phyloP scores from a whole-genome alignment of 768 basidiomycete species.

The Mycena amicta region DNA sequence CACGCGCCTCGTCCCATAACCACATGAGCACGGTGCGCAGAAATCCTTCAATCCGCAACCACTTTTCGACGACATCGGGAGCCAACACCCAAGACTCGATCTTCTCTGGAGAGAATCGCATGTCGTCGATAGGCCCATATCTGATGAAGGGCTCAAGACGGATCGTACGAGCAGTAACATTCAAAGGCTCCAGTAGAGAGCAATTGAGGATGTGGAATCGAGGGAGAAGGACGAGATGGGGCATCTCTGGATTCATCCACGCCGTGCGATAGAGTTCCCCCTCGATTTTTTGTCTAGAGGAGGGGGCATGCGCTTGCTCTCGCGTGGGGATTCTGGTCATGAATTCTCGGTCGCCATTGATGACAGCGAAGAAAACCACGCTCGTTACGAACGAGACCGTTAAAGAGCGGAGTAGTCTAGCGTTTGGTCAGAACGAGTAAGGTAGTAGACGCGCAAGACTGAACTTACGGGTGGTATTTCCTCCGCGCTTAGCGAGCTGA shows the following conservation, averaged over 20 bases:
- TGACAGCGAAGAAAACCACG: background rate
- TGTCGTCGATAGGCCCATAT: background rate
- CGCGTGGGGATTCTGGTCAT: background rate
- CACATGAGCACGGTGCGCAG: background rate
- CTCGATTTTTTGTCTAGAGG: background rate
- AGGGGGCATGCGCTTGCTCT: background rate
- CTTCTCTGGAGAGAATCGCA: too few species aligned
- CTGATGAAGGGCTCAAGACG: background rate
- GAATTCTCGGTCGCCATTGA: background rate
- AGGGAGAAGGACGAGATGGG: background rate
- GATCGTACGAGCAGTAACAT: background rate
- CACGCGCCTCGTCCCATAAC: background rate
- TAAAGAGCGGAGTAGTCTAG: background rate
- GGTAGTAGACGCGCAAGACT: background rate
- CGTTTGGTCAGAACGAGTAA: background rate
- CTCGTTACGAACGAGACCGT: background rate
- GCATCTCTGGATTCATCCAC: background rate
- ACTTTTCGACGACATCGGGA: background rate
- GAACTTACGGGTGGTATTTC: background rate
- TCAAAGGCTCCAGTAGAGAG: background rate
- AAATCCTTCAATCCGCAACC: background rate
- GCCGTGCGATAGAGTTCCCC: background rate
- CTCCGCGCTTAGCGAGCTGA: too few species aligned
- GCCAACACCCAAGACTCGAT: background rate
- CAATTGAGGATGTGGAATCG: background rate